These are phyloP conservation scores for Pedinophyceae sp. DNA, from an alignment of 139 green algal genomes.

Conservation along the genomic window DNA sequence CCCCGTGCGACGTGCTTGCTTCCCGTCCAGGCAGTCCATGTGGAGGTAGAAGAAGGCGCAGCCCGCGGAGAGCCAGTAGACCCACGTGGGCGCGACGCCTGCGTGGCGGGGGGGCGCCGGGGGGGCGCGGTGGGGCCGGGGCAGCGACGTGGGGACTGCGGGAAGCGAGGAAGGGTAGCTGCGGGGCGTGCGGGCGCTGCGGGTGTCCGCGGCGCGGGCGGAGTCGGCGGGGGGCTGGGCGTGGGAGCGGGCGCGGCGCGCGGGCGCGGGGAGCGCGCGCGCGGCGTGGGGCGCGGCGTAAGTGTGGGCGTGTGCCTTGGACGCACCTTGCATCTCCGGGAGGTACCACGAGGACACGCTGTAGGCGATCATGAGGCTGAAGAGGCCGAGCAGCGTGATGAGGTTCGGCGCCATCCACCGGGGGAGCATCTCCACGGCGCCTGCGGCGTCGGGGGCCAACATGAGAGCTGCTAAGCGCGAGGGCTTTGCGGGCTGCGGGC, in stretches of 20 bases:
- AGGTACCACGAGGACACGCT: conserved; percentile 26
- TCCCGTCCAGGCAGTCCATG: conserved; percentile 79
- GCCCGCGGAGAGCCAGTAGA: conserved; percentile 30
- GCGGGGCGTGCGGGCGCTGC: background rate
- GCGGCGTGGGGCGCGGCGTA: background rate
- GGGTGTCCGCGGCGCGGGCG: too few species aligned
- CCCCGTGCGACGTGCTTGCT: conserved; percentile 69
- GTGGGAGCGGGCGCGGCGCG: background rate
- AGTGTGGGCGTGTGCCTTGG: too few species aligned
- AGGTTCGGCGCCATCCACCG: conserved; percentile 86
- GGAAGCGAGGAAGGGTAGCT: background rate
- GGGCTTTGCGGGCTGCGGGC: too few species aligned
- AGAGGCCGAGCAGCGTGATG: conserved; percentile 65
- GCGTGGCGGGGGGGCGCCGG: conserved; percentile 1
- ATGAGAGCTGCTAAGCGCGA: too few species aligned
- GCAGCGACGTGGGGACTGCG: too few species aligned
- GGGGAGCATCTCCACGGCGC: conserved; percentile 31
- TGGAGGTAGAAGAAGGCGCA: conserved; percentile 53
- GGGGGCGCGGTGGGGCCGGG: background rate
- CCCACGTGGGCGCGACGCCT: conserved; percentile 38
- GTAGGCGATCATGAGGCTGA: conserved; percentile 42
- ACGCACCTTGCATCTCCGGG: conserved; percentile 40
- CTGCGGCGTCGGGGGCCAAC: too few species aligned
- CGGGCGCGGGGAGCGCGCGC: background rate
- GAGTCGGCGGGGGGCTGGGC: too few species aligned